Percentiles rank a stretch among this genome's conserved stretches.
phyloP scores from a whole-genome alignment of 1,284 basidiomycete species.

The Ustilago tritici region DNA sequence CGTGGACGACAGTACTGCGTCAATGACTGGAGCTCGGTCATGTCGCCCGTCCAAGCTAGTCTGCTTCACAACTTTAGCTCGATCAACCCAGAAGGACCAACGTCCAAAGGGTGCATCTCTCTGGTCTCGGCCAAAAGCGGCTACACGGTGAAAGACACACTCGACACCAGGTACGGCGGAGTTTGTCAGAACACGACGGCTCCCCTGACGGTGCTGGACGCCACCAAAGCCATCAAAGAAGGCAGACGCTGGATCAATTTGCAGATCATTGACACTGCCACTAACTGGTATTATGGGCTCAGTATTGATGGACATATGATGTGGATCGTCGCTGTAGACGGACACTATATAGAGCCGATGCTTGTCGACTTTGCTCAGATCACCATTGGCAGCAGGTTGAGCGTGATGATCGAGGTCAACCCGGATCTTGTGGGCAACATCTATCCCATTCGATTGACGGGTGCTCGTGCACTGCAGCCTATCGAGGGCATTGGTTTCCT shows the following conservation, averaged over 20 bases:
- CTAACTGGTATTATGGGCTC: slow-evolving; percentile 43
- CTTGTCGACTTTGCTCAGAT: slow-evolving; percentile 46
- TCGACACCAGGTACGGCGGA: slow-evolving; percentile 49
- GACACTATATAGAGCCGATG: slow-evolving; percentile 48
- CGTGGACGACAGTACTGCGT: slow-evolving; percentile 52
- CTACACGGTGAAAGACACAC: slow-evolving; percentile 36
- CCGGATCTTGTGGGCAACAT: slow-evolving; percentile 18
- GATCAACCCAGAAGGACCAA: slow-evolving; percentile 40
- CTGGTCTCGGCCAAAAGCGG: slow-evolving; percentile 47
- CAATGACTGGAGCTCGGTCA: slow-evolving; percentile 32
- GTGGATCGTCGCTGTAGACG: slow-evolving; percentile 53
- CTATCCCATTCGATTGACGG: slow-evolving; percentile 50
- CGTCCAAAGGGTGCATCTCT: slow-evolving; percentile 55
- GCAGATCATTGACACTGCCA: slow-evolving; percentile 42
- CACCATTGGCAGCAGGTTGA: slow-evolving; percentile 49
- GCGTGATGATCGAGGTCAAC: slow-evolving; percentile 54
- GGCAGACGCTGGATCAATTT: slow-evolving; percentile 48
- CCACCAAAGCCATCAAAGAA: slow-evolving; percentile 31
- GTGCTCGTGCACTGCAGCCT: slow-evolving; percentile 45
- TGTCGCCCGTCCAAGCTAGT: slow-evolving; percentile 22
- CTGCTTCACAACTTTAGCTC: slow-evolving; percentile 43
- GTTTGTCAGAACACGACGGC: slow-evolving; percentile 50
- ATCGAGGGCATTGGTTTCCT: slow-evolving; percentile 53
- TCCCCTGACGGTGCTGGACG: slow-evolving; percentile 45
- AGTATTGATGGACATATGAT: slow-evolving; percentile 39